Base-by-base conservation (phyloP, 805 yeast genomes). In the Isabelozyma rhagii region DNA sequence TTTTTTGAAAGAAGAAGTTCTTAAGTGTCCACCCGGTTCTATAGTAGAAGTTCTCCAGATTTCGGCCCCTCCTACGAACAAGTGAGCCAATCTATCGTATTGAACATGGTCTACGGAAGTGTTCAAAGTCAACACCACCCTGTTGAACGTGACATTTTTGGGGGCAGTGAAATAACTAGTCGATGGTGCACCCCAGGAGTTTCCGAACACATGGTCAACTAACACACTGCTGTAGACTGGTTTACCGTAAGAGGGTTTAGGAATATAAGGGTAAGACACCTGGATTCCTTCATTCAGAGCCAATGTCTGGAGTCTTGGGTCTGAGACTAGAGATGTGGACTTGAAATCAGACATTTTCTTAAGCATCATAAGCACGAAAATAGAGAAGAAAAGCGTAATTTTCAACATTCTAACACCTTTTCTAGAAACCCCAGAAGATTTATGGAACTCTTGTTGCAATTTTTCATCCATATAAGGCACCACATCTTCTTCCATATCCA, bases 21-120 rank as follows among this genome's bases (percentile, higher is more conserved):
- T 77, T 2, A 68, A 56, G 11, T 59, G 61, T 42, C 68, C 64
- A 43, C 72, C 69, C 3, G 96, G 96, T 66, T 57, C 84, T 66
- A 49, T 83, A 2, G 96, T 90, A 2, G 93, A 85, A 0, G 89
- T 83, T 66, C 96, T 79, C 96, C 96, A 89, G 39, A 89, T 69
- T 54, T 87, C 87, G 13, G 77, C 72, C 31, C 84, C 88, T 50
- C 76, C 75, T 31, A 87, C 64, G 56, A 78, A 84, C 43, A 88
- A 71, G 62, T 85, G 85, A 14, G 83, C 83, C 55, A 85, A 67
- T 51, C 90, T 68, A 59, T 85, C 89, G 55, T 80, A 83, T 60
- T 85, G 90, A 11, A 80, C 76, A 7, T 88, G 88, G 39, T 66
- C 69, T 6, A 80, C 82, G 11, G 76, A 62, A 8, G 84, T 81